Conservation (phyloP, 2,329 filamentous ascomycete genomes). For the Emergomyces pasteurianus region DNA sequence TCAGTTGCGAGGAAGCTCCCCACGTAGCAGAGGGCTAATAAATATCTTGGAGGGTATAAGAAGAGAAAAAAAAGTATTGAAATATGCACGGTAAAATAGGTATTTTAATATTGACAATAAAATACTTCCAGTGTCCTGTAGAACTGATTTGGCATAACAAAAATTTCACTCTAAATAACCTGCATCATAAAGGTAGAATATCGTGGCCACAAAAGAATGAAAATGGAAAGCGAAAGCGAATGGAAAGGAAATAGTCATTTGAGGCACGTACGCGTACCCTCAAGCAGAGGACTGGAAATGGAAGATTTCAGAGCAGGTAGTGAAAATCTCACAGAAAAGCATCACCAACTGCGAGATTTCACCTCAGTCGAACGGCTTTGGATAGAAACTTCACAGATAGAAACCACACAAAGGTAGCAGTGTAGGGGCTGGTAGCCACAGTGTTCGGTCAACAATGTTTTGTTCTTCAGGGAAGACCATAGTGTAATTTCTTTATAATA, state of each 20-base stretch:
- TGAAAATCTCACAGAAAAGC: background rate
- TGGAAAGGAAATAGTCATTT: background rate
- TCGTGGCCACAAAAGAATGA: background rate
- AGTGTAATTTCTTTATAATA: background rate
- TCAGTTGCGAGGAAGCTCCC: background rate
- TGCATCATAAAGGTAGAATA: background rate
- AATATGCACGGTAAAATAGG: background rate
- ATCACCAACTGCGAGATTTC: background rate
- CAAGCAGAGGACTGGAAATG: background rate
- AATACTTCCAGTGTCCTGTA: background rate
- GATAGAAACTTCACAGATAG: background rate
- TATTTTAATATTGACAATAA: background rate
- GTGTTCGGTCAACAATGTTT: background rate
- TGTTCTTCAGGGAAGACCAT: background rate
- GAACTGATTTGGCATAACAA: background rate
- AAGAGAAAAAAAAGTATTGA: background rate
- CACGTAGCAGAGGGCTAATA: background rate
- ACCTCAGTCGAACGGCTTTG: background rate
- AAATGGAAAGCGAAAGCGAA: background rate
- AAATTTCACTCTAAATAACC: background rate
- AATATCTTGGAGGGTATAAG: background rate
- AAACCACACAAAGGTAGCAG: background rate
- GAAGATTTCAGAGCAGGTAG: background rate
- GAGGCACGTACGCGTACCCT: background rate
- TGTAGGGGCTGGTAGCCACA: background rate